Conservation (phyloP, 495 filamentous ascomycete species). For the Cudoniella acicularis region DNA sequence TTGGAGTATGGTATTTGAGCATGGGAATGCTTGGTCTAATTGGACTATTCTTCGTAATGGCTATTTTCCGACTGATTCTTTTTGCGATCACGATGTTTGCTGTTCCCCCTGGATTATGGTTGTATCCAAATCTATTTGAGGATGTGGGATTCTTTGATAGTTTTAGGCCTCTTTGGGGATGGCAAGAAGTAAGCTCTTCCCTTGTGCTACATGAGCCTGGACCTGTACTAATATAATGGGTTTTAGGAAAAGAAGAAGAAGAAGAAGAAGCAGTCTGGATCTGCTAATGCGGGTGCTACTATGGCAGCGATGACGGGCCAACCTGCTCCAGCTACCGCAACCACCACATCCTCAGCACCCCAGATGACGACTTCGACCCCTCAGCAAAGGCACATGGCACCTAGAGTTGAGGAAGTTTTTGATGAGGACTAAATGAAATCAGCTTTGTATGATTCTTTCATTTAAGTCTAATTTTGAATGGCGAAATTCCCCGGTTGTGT, state of each 20-base stretch:
- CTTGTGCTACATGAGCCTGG: conserved; percentile 11
- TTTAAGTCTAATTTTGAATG: not conserved
- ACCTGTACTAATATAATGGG: conserved; percentile 31
- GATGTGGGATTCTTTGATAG: conserved; percentile 98
- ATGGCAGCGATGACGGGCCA: conserved; percentile 48
- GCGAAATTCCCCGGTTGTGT: not conserved
- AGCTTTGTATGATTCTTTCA: not conserved
- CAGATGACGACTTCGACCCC: conserved; percentile 42
- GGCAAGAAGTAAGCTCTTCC: conserved; percentile 79
- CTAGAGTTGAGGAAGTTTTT: conserved; percentile 63
- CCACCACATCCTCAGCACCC: conserved; percentile 52
- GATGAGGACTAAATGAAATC: conserved; percentile 46
- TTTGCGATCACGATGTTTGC: conserved; percentile 89
- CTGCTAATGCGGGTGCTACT: conserved; percentile 37
- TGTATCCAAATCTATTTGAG: conserved; percentile 97
- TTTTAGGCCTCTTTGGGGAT: conserved; percentile 95
- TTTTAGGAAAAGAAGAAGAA: conserved; percentile 65
- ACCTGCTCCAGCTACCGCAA: conserved; percentile 52
- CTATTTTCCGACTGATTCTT: conserved; percentile 92
- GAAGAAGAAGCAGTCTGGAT: conserved; percentile 35
- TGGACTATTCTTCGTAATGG: conserved; percentile 95
- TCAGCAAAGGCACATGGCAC: conserved; percentile 50
- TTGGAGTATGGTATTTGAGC: conserved; percentile 96
- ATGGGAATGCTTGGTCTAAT: conserved; percentile 91
- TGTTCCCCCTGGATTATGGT: conserved; percentile 84